These are phyloP conservation scores for button mushroom (Agaricus bisporus) DNA, from an alignment of 768 basidiomycete species.

Conservation along the genomic window DNA sequence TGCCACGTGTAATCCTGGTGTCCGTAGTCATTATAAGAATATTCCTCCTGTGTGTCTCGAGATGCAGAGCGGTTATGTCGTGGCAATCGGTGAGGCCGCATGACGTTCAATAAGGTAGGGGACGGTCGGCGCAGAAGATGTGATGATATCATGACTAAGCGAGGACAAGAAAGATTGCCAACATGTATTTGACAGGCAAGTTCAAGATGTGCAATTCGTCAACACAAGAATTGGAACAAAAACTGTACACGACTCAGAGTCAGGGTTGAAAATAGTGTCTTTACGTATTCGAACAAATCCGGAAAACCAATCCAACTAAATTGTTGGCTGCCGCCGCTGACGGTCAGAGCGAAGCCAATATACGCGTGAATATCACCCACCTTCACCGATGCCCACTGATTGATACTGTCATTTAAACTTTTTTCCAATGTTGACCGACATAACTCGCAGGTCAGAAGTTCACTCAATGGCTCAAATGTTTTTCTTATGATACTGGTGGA, in stretches of 20 bases:
- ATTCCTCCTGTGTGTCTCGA: background rate
- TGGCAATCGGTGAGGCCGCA: slow-evolving; percentile 3
- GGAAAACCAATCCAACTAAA: too few relatives aligned
- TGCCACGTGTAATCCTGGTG: background rate
- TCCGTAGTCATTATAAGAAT: background rate
- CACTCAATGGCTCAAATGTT: slow-evolving; percentile 20
- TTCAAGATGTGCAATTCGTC: background rate
- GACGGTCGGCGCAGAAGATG: background rate
- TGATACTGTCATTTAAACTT: slow-evolving; percentile 21
- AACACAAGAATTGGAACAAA: background rate
- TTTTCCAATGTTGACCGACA: slow-evolving; percentile 20
- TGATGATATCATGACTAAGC: slow-evolving; percentile 7
- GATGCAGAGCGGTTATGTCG: background rate
- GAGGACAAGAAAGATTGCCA: background rate
- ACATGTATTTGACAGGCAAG: background rate
- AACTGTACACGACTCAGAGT: too few relatives aligned
- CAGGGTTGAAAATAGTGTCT: too few relatives aligned
- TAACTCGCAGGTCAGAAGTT: slow-evolving; percentile 21
- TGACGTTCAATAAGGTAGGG: background rate
- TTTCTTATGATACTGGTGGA: slow-evolving; percentile 21
- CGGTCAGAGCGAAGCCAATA: too few relatives aligned
- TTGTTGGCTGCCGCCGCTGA: too few relatives aligned
- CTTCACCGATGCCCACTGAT: slow-evolving; percentile 27
- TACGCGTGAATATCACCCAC: slow-evolving; percentile 12
- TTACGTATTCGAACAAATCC: too few relatives aligned